Percentiles rank a stretch among this genome's conserved stretches.
phyloP scores from a whole-genome alignment of 352 stramenopile genomes.

The Lagenidium sp. region DNA sequence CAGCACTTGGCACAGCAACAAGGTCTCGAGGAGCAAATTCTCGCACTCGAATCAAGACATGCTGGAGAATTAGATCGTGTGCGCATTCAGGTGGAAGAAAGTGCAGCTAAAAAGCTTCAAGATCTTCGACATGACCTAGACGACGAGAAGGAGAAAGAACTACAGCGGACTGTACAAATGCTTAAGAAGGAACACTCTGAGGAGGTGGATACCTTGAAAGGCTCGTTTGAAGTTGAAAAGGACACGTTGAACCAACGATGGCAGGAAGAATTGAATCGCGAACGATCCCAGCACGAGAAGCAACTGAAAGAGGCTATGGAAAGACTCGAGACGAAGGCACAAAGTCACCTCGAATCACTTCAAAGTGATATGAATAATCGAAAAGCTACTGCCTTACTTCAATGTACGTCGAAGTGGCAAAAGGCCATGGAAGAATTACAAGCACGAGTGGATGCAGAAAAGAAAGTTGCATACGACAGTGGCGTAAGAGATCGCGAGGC shows the following conservation, averaged over 20 bases:
- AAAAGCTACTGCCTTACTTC: slow-evolving; percentile 43
- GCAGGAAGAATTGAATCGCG: slow-evolving; percentile 21
- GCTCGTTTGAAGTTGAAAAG: no score
- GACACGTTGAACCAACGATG: slow-evolving; percentile 17
- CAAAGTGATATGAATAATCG: slow-evolving; percentile 58
- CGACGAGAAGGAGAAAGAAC: no score
- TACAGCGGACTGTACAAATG: slow-evolving; percentile 1
- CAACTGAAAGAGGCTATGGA: slow-evolving; percentile 22
- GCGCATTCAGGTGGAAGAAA: no score
- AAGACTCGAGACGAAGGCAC: slow-evolving; percentile 21
- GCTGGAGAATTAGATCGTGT: no score
- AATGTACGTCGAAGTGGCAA: slow-evolving; percentile 67
- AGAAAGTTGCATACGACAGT: slow-evolving; percentile 44
- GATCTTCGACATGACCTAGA: slow-evolving; percentile 13
- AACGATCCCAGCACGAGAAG: slow-evolving; percentile 19
- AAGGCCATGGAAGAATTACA: slow-evolving; percentile 56
- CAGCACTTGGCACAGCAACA: no score
- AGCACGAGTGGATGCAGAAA: slow-evolving; percentile 50
- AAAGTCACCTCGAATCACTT: slow-evolving; percentile 22
- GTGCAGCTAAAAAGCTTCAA: slow-evolving; percentile 8
- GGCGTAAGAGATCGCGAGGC: slow-evolving; percentile 59
- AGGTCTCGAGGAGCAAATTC: no score
- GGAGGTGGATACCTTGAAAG: no score
- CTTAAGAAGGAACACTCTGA: slow-evolving; percentile 8
- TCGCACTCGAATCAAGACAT: no score